Percentiles rank a stretch among this genome's conserved stretches.
These are phyloP conservation scores for Fusarium heterosporum DNA, from an alignment of 2,329 filamentous ascomycete genomes.

Conservation along the genomic window DNA sequence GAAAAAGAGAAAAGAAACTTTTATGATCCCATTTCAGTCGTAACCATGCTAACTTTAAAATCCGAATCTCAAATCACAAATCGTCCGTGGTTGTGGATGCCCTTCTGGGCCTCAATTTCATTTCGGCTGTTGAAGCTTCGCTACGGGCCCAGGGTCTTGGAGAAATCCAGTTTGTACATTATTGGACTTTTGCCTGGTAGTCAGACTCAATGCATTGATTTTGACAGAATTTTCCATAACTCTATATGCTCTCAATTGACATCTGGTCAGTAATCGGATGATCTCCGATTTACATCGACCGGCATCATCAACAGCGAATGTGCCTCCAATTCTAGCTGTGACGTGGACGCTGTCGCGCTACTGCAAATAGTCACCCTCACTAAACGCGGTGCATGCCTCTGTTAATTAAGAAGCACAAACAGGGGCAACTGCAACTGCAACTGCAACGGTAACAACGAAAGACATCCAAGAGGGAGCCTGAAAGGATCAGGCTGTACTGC, in stretches of 20 bases:
- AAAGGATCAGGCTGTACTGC: not conserved
- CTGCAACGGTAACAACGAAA: not conserved
- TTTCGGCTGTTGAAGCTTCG: conserved; percentile 44
- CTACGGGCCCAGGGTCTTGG: conserved; percentile 4
- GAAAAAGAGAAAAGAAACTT: conserved; percentile 7
- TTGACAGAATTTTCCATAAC: no score
- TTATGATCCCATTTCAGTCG: conserved; percentile 9
- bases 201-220: no score
- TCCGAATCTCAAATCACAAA: conserved; percentile 16
- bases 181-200: no score
- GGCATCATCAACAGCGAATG: not conserved
- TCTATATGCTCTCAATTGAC: no score
- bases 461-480: no score
- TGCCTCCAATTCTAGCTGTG: not conserved
- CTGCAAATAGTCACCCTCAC: conserved; percentile 37
- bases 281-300: not conserved
- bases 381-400: conserved; percentile 26
- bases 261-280: not conserved
- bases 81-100: conserved; percentile 6
- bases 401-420: conserved; percentile 1
- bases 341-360: conserved; percentile 20
- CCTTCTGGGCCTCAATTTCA: conserved; percentile 16
- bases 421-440: not conserved
- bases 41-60: conserved; percentile 30
- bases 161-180: not conserved